phyloP scores from a whole-genome alignment of 495 filamentous ascomycete species.

The Hypoxylon lienhwacheense region DNA sequence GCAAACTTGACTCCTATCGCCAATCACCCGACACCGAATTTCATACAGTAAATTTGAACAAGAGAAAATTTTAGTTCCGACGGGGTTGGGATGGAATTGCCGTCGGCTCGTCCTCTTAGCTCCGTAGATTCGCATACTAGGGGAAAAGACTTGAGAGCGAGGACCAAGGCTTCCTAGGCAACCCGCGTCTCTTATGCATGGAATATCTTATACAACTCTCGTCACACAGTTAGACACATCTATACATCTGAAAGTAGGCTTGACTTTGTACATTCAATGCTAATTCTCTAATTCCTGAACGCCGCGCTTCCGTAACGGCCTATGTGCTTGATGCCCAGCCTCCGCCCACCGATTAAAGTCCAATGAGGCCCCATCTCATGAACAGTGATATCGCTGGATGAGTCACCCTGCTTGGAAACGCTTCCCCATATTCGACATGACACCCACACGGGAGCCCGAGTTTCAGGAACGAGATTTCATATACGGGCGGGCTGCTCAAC shows the following conservation, averaged over 20 bases:
- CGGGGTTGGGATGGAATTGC: too few species aligned
- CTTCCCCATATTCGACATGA: too few species aligned
- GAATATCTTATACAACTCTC: constrained; percentile 3
- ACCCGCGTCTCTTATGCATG: too few species aligned
- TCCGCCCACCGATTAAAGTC: constrained; percentile 3
- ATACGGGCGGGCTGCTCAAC: constrained; percentile 23
- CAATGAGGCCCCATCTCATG: not conserved
- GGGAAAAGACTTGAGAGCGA: too few species aligned
- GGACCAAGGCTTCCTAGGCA: too few species aligned
- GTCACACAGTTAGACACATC: constrained; percentile 28
- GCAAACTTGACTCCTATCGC: too few species aligned
- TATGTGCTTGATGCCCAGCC: constrained; percentile 11
- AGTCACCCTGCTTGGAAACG: constrained; percentile 5
- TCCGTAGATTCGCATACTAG: too few species aligned
- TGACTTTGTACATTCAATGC: constrained; percentile 35
- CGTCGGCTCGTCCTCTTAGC: too few species aligned
- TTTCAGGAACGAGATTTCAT: not conserved
- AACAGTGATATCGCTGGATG: not conserved
- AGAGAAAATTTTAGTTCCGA: too few species aligned
- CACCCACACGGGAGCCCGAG: too few species aligned
- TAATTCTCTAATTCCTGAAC: constrained; percentile 28
- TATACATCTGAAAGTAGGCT: constrained; percentile 27
- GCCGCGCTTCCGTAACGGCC: constrained; percentile 28
- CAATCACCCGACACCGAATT: too few species aligned
- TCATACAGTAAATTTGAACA: too few species aligned